Evolutionary conservation across 768 basidiomycete species (phyloP).

Genomic region (Termitomyces sp.): DNA sequence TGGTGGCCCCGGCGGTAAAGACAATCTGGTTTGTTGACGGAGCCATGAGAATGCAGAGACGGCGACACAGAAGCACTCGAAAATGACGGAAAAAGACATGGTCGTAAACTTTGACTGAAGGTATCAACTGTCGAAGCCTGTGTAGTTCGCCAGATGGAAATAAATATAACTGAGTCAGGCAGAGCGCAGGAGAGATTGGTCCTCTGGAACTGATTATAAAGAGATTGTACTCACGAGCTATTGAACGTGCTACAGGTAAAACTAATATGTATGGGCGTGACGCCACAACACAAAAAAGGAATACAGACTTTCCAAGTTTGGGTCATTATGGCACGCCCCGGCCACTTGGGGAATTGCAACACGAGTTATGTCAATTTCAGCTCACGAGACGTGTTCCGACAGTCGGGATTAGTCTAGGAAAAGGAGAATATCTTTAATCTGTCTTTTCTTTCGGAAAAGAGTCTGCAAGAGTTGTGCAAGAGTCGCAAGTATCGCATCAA

Average conservation of each 20-base stretch:
- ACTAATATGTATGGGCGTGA: neutral
- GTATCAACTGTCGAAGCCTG: neutral
- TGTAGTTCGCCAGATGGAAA: neutral
- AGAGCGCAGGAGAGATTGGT: neutral
- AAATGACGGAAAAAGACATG: neutral
- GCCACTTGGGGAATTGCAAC: neutral
- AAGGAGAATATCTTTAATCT: too few relatives aligned
- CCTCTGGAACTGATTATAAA: neutral
- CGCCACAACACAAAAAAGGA: neutral
- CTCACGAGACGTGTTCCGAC: neutral
- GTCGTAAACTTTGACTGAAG: neutral
- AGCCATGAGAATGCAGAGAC: neutral
- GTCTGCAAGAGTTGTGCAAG: neutral
- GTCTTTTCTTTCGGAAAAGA: neutral
- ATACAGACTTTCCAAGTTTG: neutral
- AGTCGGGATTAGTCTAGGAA: neutral
- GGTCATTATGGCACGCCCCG: neutral
- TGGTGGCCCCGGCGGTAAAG: neutral
- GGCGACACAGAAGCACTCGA: neutral
- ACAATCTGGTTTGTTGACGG: neutral
- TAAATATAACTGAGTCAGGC: neutral
- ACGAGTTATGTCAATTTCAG: neutral
- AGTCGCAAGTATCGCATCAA: neutral
- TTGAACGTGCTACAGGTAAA: neutral
- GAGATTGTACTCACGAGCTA: too few relatives aligned